Evolutionary conservation across 805 yeast species (phyloP).

Genomic region (Candida germanica): DNA sequence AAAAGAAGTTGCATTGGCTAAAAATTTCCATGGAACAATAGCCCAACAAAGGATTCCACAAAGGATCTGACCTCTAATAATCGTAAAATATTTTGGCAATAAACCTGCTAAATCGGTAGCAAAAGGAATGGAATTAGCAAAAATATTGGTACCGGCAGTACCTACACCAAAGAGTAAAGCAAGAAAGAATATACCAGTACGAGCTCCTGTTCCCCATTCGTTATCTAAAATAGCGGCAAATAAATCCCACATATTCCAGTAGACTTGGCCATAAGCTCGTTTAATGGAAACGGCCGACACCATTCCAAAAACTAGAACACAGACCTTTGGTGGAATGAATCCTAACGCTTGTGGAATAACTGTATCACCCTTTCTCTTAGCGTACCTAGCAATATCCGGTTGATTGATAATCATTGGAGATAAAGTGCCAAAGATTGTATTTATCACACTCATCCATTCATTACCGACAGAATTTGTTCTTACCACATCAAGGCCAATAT

Average conservation of each 20-base stretch:
- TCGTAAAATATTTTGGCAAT: constrained; percentile 23
- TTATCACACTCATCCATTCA: constrained; percentile 12
- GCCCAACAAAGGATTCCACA: constrained; percentile 14
- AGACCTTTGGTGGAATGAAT: constrained; percentile 13
- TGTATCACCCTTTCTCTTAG: constrained; percentile 11
- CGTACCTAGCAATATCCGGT: constrained; percentile 15
- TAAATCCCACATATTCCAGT: constrained; percentile 28
- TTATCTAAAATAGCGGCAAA: constrained; percentile 21
- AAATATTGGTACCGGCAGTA: constrained; percentile 26
- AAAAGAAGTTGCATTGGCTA: constrained; percentile 13
- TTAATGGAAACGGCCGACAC: constrained; percentile 9
- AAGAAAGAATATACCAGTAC: constrained; percentile 21
- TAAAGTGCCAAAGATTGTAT: constrained; percentile 13
- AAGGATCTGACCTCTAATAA: constrained; percentile 16
- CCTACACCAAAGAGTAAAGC: constrained; percentile 15
- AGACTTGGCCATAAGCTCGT: constrained; percentile 17
- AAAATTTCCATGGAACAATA: constrained; percentile 15
- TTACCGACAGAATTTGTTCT: constrained; percentile 7
- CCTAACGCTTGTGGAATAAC: constrained; percentile 14
- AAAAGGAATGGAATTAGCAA: constrained; percentile 21
- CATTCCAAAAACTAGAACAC: constrained; percentile 14
- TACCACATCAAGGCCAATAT: constrained; percentile 5
- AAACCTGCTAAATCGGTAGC: constrained; percentile 24
- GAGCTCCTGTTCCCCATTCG: constrained; percentile 23
- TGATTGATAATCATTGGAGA: constrained; percentile 16